Base-by-base conservation (phyloP, 2,329 filamentous ascomycete genomes). In the Bipolaris gigantea region DNA sequence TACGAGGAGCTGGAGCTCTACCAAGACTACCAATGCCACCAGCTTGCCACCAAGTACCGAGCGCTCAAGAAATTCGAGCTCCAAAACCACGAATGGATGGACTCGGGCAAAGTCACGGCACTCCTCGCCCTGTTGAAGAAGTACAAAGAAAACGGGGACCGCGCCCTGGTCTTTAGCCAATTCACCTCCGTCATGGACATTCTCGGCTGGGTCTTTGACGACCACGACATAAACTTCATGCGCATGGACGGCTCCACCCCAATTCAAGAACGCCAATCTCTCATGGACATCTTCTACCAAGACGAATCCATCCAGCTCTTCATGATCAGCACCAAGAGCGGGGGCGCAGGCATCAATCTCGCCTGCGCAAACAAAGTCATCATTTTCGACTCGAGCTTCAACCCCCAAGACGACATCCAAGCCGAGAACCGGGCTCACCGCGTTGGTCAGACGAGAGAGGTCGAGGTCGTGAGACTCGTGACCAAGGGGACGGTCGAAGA, bases 371-470 rank as follows among this genome's bases (percentile, higher is more conserved):
- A 97, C 79, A 97, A 97, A 76, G 93, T 99, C 64, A 85, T 99
- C 75, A 94, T 99, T 67, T 97, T 97, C 72, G 94, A 99, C 75
- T 89, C 89, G 60, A 90, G 88, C n/a, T 96, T 97, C 77, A 99
- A 99, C 65, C 94, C 94, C 0, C 94, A 99, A 71, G 93, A 97
- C 64, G 94, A 99, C 70, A 87, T 96, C n/a, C 94, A 99, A 73
- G 94, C 94, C 0, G 94, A 97, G 79, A 97, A 99, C 73, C 87
- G 94, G 16, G 94, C 94, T 0, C 94, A 99, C 76, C 88, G 94
- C 13, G 90, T 99, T 8, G 94, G 94, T 0, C 94, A 99, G 78
- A 92, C 85, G 27, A 82, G 90, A 15, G 89, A 93, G 33, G 94
- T 99, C 1, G 93, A 99, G 71, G 89, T 99, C 36, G 86, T 96